These are phyloP conservation scores for Athelia sp. DNA, from an alignment of 1,284 basidiomycete species.

Conservation along the genomic window DNA sequence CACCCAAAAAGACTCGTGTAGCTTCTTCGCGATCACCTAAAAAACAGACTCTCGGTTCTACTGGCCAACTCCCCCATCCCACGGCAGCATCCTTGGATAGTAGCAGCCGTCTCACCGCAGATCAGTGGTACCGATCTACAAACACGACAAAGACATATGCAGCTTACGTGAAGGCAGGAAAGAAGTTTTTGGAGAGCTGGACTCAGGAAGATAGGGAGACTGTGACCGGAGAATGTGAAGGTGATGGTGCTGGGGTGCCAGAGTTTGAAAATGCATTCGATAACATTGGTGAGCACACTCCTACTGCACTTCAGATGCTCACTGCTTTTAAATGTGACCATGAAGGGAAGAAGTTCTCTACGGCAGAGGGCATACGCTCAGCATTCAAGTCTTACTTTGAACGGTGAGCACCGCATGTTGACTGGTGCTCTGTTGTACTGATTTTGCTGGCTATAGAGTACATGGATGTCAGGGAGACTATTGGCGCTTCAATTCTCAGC, in stretches of 20 bases:
- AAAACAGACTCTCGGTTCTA: too few relatives aligned
- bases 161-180: slow-evolving; percentile 15
- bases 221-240: neutral
- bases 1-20: too few relatives aligned
- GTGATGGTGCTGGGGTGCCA: neutral
- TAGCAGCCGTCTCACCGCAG: slow-evolving; percentile 11
- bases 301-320: slow-evolving; percentile 13
- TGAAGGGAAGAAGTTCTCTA: slow-evolving; percentile 10
- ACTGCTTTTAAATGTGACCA: slow-evolving; percentile 18
- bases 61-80: neutral
- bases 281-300: slow-evolving; percentile 10
- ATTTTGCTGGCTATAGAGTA: slow-evolving; percentile 6
- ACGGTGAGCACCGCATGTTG: slow-evolving; percentile 6
- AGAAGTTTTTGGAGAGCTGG: slow-evolving; percentile 11
- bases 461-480: slow-evolving; percentile 13
- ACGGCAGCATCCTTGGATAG: slow-evolving; percentile 8
- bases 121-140: slow-evolving; percentile 14
- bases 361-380: slow-evolving; percentile 14
- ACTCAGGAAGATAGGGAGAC: slow-evolving; percentile 1
- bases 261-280: slow-evolving; percentile 13
- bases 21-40: too few relatives aligned
- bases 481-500: slow-evolving; percentile 12
- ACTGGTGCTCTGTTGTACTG: neutral
- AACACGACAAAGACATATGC: slow-evolving; percentile 12
- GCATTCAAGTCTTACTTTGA: slow-evolving; percentile 19